Evolutionary conservation across 2,329 filamentous ascomycete genomes (phyloP), one percentile per base, ranked within the genome.

Genomic region (Esteya vermicola): DNA sequence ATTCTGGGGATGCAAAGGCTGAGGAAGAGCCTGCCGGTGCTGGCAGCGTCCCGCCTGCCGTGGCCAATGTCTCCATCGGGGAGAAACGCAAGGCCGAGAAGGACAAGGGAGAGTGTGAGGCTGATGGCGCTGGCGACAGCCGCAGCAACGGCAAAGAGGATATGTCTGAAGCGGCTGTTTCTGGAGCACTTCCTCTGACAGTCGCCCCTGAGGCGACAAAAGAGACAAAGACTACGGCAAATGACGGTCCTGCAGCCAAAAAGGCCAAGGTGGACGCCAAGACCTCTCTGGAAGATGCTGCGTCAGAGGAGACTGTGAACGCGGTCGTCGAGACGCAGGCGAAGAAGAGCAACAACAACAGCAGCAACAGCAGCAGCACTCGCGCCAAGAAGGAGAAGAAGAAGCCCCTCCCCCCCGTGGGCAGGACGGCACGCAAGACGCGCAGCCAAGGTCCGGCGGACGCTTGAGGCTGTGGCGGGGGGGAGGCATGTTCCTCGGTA

Each of bases 351-450:
- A 46, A 38, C 43, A 33, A 33, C 33, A n/a, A n/a, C n/a, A n/a
- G n/a, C n/a, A n/a, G n/a, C n/a, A n/a, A n/a, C n/a, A n/a, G n/a
- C n/a, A n/a, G n/a, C n/a, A n/a, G n/a, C n/a, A n/a, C n/a, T n/a
- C 40, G 43, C 18, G 20, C 46, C 33, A 50, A 48, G 41, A 38
- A 48, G 42, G 37, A 40, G n/a, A 50, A 54, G 42, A 54, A 54
- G 47, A 53, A 54, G 21, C 33, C 42, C 4, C 38, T 49, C 6
- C 48, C 51, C 10, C 43, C 53, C 1, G 54, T 58, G 7, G 59
- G 60, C 13, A 49, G 47, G 41, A 60, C 60, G 4, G 52, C 52
- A 10, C 53, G 60, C 19, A 61, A 59, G 51, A 63, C 60, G 2
- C 54, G 60, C 38, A 63, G 60, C 44, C 60, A 63, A 42, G 57